Base-by-base conservation (phyloP, 352 stramenopile genomes). In the Phytophthora hibernalis region DNA sequence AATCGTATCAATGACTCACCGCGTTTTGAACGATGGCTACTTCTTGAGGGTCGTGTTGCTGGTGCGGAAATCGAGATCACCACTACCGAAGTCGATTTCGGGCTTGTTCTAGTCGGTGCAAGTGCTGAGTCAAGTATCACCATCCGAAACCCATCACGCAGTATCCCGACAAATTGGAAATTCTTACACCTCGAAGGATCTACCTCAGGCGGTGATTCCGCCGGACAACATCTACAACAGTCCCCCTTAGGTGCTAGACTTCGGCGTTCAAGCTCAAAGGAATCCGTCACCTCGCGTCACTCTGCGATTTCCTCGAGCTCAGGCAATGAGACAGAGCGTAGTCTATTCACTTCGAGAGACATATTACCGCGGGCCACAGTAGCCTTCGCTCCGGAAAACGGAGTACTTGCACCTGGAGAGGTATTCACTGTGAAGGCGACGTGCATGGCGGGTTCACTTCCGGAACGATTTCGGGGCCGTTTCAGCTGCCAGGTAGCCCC, bases 51-150 rank as follows among this genome's bases (percentile, higher is more conserved):
- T 6, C 26, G 48, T 0, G 80, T 93, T 13, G 70, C 69, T 13
- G 49, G 22, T 1, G 68, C 79, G 5, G 54, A 78, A 26, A 75
- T 95, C 5, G 61, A 79, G 13, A 80, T 95, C 21, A 31, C 78
- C 11, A 74, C 65, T 1, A 33, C 61, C 0, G 83, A 95, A 50
- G 65, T 95, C 20, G 84, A 95, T 58, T 95, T 95, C 57, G 87
- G 87, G 0, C 74, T 93, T 28, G 85, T 95, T 2, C 68, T 89
- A 4, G 83, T 88, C 5, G 83, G 83, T 16, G 69, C 76, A 9
- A 82, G 71, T 13, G 72, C 80, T 2, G 75, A 90, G 12, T 37
- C 66, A 42, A 49, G 45, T 6, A 65, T 79, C 37, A 61, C 48
- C 5, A 74, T 79, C 42, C 28, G 42, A 18, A 79, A 79, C 35